Conservation (phyloP, 2,329 filamentous ascomycete genomes). For the Aspergillus candidus region DNA sequence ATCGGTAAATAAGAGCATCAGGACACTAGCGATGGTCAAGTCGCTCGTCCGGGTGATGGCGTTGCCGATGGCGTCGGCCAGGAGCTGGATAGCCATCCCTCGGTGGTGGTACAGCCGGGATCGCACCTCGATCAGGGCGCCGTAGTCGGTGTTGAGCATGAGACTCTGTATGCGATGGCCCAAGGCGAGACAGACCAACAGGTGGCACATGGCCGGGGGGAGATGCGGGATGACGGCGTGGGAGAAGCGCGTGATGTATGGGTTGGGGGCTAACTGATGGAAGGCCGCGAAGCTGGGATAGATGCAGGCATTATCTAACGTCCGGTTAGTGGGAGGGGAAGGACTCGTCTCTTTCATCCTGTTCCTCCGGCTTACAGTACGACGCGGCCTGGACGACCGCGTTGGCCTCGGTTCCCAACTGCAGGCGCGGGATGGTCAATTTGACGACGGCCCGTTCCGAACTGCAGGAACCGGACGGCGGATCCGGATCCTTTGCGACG, state of each 20-base stretch:
- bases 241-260: conserved; percentile 1
- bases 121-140: background rate
- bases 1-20: conserved; percentile 7
- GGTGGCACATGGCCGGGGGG: conserved; percentile 3
- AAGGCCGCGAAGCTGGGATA: conserved; percentile 1
- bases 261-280: conserved; percentile 3
- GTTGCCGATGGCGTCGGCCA: background rate
- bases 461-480: no score
- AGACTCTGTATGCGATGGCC: conserved; percentile 2
- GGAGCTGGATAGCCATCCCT: conserved; percentile 1
- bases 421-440: background rate
- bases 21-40: conserved; percentile 2
- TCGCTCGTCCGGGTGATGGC: background rate
- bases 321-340: no score
- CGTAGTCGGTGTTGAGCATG: background rate
- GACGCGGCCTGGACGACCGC: background rate
- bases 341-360: background rate
- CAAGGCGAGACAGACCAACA: conserved; percentile 2
- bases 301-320: conserved; percentile 2
- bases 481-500: no score
- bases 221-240: background rate
- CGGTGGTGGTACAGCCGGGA: conserved; percentile 5
- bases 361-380: conserved; percentile 1
- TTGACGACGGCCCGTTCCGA: no score
- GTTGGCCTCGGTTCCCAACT: background rate